Percentiles rank a stretch among this genome's conserved stretches.
phyloP scores from a whole-genome alignment of 148 eudicot genomes.

The Chenopodium berlandieri region DNA sequence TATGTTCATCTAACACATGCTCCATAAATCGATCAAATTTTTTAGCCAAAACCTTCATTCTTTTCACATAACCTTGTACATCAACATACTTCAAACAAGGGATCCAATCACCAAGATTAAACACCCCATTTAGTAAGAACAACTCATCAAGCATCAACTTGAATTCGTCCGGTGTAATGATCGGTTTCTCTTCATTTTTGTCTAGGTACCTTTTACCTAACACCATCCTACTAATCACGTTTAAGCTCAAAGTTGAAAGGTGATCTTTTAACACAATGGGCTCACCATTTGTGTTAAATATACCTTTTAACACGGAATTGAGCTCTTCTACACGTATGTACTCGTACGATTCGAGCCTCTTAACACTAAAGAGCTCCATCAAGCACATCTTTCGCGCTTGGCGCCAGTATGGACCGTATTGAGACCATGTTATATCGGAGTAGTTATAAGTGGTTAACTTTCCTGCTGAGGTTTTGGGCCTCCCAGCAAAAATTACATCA shows the following conservation, averaged over 20 bases:
- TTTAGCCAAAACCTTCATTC: conserved; percentile 80
- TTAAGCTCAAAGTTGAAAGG: conserved; percentile 62
- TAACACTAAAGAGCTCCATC: conserved; percentile 73
- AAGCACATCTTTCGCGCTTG: conserved; percentile 83
- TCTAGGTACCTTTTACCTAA: conserved; percentile 68
- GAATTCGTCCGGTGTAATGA: conserved; percentile 67
- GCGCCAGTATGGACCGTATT: conserved; percentile 89
- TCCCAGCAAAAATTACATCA: conserved; percentile 53
- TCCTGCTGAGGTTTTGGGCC: conserved; percentile 86
- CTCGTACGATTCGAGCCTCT: conserved; percentile 73
- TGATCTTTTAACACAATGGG: conserved; percentile 49
- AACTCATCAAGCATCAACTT: conserved; percentile 85
- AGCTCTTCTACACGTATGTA: conserved; percentile 74
- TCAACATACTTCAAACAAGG: conserved; percentile 68
- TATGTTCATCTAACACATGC: conserved; percentile 82
- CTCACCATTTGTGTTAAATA: conserved; percentile 24
- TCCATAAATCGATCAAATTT: conserved; percentile 84
- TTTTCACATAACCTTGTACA: conserved; percentile 86
- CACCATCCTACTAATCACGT: conserved; percentile 90
- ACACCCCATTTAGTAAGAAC: conserved; percentile 78
- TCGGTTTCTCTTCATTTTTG: conserved; percentile 14
- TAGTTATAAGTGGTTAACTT: conserved; percentile 83
- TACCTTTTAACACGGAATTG: conserved; percentile 31
- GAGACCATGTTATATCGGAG: conserved; percentile 91
- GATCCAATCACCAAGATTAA: conserved; percentile 81